phyloP scores from a whole-genome alignment of 2,329 filamentous ascomycete species.

The Verticillium klebahnii region DNA sequence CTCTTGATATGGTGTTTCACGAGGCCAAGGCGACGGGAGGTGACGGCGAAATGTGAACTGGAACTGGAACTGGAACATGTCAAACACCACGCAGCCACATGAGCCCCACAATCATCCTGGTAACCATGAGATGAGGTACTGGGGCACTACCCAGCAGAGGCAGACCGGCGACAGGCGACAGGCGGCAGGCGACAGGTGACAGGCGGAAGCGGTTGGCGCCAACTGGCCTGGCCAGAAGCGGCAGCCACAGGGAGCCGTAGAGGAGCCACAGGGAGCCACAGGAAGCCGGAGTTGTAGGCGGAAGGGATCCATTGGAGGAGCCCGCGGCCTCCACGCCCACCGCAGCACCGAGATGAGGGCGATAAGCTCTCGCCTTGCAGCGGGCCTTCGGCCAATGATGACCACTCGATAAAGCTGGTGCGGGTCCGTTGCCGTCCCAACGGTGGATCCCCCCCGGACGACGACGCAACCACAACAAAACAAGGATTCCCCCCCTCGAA shows the following conservation, averaged over 20 bases:
- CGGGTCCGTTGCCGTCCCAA: neutral
- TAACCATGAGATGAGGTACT: too few species aligned
- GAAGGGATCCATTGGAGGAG: too few species aligned
- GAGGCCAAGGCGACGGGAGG: neutral
- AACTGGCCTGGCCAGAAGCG: neutral
- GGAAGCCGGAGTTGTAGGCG: too few species aligned
- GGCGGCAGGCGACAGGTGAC: too few species aligned
- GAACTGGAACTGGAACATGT: neutral
- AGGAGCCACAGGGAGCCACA: neutral
- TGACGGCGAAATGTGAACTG: neutral
- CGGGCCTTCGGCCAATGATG: neutral
- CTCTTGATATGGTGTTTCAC: too few species aligned
- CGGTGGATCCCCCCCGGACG: neutral
- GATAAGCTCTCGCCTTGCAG: neutral
- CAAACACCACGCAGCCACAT: neutral
- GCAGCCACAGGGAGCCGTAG: neutral
- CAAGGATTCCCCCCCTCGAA: neutral
- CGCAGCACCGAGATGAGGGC: neutral
- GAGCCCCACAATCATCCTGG: too few species aligned
- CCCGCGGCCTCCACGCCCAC: too few species aligned
- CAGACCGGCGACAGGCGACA: too few species aligned
- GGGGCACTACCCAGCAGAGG: too few species aligned
- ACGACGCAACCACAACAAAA: conserved; percentile 1
- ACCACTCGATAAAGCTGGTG: neutral
- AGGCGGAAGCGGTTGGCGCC: neutral